phyloP scores from a whole-genome alignment of 805 yeast genomes.

The Wickerhamiella shivajii region DNA sequence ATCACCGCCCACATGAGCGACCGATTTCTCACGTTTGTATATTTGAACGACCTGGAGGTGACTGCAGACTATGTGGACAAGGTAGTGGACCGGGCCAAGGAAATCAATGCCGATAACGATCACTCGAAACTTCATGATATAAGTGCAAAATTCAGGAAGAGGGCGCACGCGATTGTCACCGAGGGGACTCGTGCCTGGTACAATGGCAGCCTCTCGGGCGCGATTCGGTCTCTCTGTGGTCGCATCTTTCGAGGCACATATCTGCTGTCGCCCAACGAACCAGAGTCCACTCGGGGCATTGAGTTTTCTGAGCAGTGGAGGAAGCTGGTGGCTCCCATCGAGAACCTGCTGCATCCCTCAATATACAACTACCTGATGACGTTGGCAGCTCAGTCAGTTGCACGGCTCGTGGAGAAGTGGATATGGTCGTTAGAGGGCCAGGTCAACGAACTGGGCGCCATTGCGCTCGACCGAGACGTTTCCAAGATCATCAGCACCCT shows the following conservation, averaged over 20 bases:
- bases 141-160: constrained; percentile 20
- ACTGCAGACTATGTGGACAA: constrained; percentile 41
- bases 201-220: constrained; percentile 22
- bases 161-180: constrained; percentile 28
- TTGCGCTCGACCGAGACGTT: constrained; percentile 70
- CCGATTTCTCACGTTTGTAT: constrained; percentile 36
- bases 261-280: constrained; percentile 23
- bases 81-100: constrained; percentile 23
- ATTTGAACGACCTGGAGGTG: constrained; percentile 57
- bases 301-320: constrained; percentile 55
- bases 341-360: constrained; percentile 38
- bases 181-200: constrained; percentile 32
- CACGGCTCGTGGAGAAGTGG: constrained; percentile 47
- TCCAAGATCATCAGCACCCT: constrained; percentile 59
- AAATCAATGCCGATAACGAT: constrained; percentile 10
- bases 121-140: constrained; percentile 15
- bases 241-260: constrained; percentile 29
- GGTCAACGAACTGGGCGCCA: constrained; percentile 70
- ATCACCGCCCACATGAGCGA: constrained; percentile 27
- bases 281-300: constrained; percentile 14
- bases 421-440: constrained; percentile 51
- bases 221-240: constrained; percentile 25
- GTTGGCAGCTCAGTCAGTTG: constrained; percentile 38
- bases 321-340: constrained; percentile 47
- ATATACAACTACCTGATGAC: constrained; percentile 37